Conservation (phyloP, 106 monocot genomes). For the Alisma plantagoaquatica region DNA sequence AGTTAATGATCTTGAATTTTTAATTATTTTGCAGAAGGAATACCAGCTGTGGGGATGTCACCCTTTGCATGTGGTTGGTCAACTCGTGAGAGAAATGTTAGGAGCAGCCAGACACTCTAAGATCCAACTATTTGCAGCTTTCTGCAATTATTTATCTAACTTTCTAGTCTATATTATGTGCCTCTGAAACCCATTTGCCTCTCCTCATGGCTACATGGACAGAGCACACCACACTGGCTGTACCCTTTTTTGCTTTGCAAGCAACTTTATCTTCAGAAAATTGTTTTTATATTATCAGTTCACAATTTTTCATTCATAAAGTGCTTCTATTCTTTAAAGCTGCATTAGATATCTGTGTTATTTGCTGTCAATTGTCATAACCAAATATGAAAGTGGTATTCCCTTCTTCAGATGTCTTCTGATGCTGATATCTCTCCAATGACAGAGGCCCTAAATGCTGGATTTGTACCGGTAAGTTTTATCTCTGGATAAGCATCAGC, state of each 20-base stretch:
- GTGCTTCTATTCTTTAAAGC: no score
- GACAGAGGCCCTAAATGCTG: slow-evolving; percentile 35
- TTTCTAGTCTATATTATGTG: no score
- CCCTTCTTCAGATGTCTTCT: slow-evolving; percentile 23
- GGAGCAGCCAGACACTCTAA: slow-evolving; percentile 22
- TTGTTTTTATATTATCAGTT: no score
- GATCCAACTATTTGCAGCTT: neutral
- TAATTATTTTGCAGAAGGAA: slow-evolving; percentile 77
- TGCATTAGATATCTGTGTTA: no score
- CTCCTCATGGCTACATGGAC: no score
- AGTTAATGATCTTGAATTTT: no score
- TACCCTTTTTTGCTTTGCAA: no score
- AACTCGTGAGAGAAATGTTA: slow-evolving; percentile 84
- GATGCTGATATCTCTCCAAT: slow-evolving; percentile 62
- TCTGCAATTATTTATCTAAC: neutral
- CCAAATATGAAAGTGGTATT: neutral
- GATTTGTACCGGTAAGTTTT: slow-evolving; percentile 85
- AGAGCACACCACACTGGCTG: no score
- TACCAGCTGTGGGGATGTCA: slow-evolving; percentile 89
- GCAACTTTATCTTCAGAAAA: no score
- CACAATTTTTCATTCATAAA: no score
- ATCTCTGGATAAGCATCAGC: neutral
- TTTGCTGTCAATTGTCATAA: neutral
- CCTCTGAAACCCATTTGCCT: no score
- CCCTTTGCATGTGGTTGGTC: slow-evolving; percentile 98